These are phyloP conservation scores for Solanum piurae DNA, from an alignment of 257 asterid genomes.

Conservation along the genomic window DNA sequence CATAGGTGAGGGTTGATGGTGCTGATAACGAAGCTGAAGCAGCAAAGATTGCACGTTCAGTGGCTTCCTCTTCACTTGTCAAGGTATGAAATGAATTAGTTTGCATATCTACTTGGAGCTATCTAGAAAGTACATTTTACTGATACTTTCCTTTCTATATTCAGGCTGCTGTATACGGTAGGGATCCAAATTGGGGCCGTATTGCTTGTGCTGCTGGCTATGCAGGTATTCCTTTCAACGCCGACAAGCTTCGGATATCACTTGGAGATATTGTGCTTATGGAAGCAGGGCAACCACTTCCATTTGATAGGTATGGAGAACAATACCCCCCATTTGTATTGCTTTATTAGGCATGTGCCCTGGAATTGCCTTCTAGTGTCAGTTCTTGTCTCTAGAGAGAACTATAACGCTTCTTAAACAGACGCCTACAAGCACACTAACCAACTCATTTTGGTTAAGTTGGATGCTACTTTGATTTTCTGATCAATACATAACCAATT, in stretches of 20 bases:
- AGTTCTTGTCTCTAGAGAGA: background rate
- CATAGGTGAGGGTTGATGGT: constrained; percentile 75
- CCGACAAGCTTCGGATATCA: constrained; percentile 54
- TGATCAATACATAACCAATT: background rate
- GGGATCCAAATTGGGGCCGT: constrained; percentile 99
- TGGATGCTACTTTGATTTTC: background rate
- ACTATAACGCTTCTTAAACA: background rate
- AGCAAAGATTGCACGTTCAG: constrained; percentile 84
- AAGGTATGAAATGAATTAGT: constrained; percentile 39
- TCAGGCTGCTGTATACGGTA: constrained; percentile 89
- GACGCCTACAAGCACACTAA: background rate
- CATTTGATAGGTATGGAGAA: constrained; percentile 60
- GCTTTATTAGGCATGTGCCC: background rate
- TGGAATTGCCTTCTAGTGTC: background rate
- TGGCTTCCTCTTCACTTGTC: constrained; percentile 85
- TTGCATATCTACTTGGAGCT: background rate
- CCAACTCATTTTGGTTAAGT: background rate
- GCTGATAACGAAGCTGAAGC: constrained; percentile 81
- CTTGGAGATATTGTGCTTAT: constrained; percentile 77
- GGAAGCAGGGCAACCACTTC: constrained; percentile 90
- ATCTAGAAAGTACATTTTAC: background rate
- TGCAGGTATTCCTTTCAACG: constrained; percentile 73
- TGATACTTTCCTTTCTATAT: background rate
- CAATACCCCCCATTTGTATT: background rate
- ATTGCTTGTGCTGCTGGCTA: constrained; percentile 97